A percentile compares a stretch with the other conserved stretches of the same genome.
phyloP scores from a whole-genome alignment of 2,329 filamentous ascomycete species.

The Colletotrichum eleusines region DNA sequence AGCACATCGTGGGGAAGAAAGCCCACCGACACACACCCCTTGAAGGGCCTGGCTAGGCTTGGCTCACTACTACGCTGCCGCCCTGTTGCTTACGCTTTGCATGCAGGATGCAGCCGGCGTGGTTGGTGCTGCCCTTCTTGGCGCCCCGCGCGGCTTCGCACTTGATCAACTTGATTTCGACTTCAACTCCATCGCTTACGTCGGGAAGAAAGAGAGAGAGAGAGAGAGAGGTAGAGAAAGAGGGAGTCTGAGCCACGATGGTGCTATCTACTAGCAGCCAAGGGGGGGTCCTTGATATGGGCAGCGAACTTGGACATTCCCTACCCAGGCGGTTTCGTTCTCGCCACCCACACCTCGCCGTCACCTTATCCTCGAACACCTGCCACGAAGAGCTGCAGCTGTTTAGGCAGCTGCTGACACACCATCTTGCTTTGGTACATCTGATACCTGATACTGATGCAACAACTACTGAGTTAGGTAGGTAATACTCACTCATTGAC shows the following conservation, averaged over 20 bases:
- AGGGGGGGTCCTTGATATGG: neutral
- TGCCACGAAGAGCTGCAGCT: constrained; percentile 9
- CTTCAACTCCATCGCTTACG: neutral
- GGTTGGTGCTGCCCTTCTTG: neutral
- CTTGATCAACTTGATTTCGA: neutral
- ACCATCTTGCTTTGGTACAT: constrained; percentile 21
- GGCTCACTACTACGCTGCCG: neutral
- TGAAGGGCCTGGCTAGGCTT: neutral
- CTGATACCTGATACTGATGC: neutral
- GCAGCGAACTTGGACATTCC: neutral
- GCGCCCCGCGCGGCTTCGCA: neutral
- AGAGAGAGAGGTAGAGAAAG: neutral
- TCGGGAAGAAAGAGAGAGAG: neutral
- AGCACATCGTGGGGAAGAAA: constrained; percentile 20
- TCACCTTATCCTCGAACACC: constrained; percentile 31
- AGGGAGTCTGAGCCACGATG: neutral
- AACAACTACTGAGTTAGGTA: neutral
- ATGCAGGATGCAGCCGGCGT: constrained; percentile 1
- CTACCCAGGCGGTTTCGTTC: too few relatives aligned
- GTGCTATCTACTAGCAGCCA: neutral
- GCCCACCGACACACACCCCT: neutral
- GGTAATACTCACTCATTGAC: neutral
- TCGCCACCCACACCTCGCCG: too few relatives aligned
- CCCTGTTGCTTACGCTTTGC: constrained; percentile 12
- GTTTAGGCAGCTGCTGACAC: constrained; percentile 38